Evolutionary conservation across 805 yeast species (phyloP).

Genomic region (Ogataea parapolymorpha): DNA sequence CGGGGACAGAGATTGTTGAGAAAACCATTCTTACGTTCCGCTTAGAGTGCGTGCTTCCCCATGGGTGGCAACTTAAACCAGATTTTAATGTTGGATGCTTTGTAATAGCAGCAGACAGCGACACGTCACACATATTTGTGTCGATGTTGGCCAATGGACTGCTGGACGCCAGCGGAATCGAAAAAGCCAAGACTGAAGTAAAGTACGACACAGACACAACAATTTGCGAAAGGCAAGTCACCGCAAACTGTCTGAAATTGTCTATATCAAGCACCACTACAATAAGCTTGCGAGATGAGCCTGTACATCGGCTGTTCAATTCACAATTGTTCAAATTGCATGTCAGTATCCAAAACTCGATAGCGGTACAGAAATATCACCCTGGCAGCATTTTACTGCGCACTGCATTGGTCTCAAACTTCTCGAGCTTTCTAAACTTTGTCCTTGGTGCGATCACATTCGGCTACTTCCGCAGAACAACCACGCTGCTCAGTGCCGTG

Average conservation of each 20-base stretch:
- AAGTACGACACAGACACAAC: conserved; percentile 15
- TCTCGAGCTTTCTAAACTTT: conserved; percentile 12
- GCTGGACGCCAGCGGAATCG: conserved; percentile 11
- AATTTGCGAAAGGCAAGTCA: conserved; percentile 1
- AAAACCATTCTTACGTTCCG: conserved; percentile 7
- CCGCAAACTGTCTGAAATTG: conserved; percentile 1
- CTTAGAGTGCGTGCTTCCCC: conserved; percentile 7
- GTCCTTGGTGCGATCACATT: conserved; percentile 11
- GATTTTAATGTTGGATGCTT: conserved; percentile 11
- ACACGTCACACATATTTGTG: conserved; percentile 12
- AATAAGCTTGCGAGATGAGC: conserved; percentile 6
- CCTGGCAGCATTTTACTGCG: conserved; percentile 12
- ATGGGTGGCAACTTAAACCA: conserved; percentile 10
- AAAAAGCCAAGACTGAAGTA: conserved; percentile 7
- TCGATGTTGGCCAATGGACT: conserved; percentile 13
- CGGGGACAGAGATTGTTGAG: neutral
- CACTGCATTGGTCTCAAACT: conserved; percentile 13
- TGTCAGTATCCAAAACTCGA: conserved; percentile 6
- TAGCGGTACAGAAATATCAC: conserved; percentile 13
- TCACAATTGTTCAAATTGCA: conserved; percentile 13
- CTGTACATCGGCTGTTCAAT: conserved; percentile 7
- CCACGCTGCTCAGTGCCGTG: conserved; percentile 7
- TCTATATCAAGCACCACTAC: conserved; percentile 10
- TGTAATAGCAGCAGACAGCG: conserved; percentile 9
- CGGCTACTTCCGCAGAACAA: conserved; percentile 9